A percentile compares a stretch with the other conserved stretches of the same genome.
These are phyloP conservation scores for Rhodotorula sp. DNA, from an alignment of 1,284 basidiomycete species.

Conservation along the genomic window DNA sequence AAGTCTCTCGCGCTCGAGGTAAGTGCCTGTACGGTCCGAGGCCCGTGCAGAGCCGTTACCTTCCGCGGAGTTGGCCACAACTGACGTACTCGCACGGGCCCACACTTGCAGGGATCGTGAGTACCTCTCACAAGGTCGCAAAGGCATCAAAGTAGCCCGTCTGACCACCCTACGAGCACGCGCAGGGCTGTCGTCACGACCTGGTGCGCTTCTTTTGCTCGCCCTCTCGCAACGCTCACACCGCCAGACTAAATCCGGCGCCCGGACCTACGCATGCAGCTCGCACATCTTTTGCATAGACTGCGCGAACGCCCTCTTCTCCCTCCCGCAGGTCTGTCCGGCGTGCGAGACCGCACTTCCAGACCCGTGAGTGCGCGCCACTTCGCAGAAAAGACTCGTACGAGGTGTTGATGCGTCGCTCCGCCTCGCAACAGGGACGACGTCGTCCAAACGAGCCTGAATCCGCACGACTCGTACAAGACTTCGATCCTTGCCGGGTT, in stretches of 20 bases:
- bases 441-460: conserved; percentile 56
- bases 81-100: too few relatives aligned
- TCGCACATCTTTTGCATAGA: conserved; percentile 58
- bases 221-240: not conserved
- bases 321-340: conserved; percentile 69
- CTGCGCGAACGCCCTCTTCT: conserved; percentile 78
- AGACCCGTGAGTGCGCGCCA: conserved; percentile 68
- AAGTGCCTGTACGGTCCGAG: not conserved
- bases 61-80: too few relatives aligned
- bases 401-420: too few relatives aligned
- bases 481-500: conserved; percentile 55
- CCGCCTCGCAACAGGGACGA: conserved; percentile 62
- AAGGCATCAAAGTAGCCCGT: not conserved
- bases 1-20: conserved; percentile 33
- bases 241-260: too few relatives aligned
- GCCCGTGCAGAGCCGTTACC: too few relatives aligned
- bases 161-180: not conserved
- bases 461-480: conserved; percentile 30
- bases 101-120: conserved; percentile 8
- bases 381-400: too few relatives aligned
- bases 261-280: not conserved
- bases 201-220: conserved; percentile 14
- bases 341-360: conserved; percentile 75
- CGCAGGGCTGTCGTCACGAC: conserved; percentile 37
- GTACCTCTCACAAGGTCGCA: not conserved